Percentiles rank a stretch among this genome's conserved stretches.
Conservation (phyloP, 2,329 filamentous ascomycete species). For the Aspergillus sp. region DNA sequence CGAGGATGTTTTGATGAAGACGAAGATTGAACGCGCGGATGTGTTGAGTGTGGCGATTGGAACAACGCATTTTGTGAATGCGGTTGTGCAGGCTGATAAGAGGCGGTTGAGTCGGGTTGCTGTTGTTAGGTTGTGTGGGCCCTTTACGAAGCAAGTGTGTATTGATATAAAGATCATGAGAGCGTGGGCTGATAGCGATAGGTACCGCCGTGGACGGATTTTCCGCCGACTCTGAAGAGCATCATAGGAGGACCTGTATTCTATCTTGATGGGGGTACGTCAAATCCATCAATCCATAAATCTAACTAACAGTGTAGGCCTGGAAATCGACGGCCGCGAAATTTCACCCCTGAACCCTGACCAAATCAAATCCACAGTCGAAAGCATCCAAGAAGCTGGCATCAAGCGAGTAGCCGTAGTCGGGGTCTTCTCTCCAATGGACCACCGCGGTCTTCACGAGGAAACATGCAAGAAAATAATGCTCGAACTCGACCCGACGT, state of each 20-base stretch:
- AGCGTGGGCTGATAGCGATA: constrained; percentile 17
- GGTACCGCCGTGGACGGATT: constrained; percentile 46
- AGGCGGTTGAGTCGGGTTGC: constrained; percentile 47
- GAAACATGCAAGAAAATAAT: constrained; percentile 7
- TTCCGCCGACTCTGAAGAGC: constrained; percentile 38
- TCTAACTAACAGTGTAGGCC: constrained; percentile 16
- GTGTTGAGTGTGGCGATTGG: constrained; percentile 45
- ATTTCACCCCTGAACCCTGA: constrained; percentile 5
- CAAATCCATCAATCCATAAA: too few relatives aligned
- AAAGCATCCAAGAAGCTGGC: constrained; percentile 37
- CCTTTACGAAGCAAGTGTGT: constrained; percentile 34
- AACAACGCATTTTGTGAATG: constrained; percentile 50
- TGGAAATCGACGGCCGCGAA: constrained; percentile 37
- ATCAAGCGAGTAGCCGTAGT: constrained; percentile 47
- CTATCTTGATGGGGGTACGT: constrained; percentile 40
- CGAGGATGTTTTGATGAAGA: constrained; percentile 27
- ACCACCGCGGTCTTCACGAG: constrained; percentile 32
- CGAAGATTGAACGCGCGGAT: constrained; percentile 23
- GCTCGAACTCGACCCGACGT: constrained; percentile 1
- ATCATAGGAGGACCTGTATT: constrained; percentile 44
- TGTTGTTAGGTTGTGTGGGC: constrained; percentile 45
- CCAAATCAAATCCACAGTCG: constrained; percentile 24
- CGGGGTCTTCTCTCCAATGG: constrained; percentile 54
- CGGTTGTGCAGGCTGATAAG: constrained; percentile 45
- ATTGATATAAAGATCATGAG: neutral